phyloP scores from a whole-genome alignment of 331 rosid genomes.

The Phaseolus coccineus region DNA sequence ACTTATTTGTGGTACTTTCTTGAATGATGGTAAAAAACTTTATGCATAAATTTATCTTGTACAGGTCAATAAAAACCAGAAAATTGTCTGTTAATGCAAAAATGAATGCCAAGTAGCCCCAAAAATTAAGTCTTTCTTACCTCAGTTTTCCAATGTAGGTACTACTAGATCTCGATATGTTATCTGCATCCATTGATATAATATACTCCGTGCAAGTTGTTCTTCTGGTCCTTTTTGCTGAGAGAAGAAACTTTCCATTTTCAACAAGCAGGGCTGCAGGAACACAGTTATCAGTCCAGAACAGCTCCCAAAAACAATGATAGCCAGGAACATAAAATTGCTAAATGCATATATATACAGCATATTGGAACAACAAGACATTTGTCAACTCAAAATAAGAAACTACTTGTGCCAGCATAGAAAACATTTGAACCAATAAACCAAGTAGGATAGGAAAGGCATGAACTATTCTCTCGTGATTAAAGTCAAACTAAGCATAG shows the following conservation, averaged over 20 bases:
- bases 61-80: not conserved
- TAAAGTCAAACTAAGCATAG: not conserved
- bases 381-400: constrained; percentile 4
- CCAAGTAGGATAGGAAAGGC: not conserved
- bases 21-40: not conserved
- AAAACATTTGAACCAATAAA: constrained; percentile 22
- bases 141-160: constrained; percentile 92
- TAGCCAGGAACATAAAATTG: constrained; percentile 13
- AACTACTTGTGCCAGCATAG: constrained; percentile 31
- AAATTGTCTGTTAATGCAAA: not conserved
- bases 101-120: constrained; percentile 10
- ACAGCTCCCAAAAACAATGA: not conserved
- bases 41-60: constrained; percentile 11
- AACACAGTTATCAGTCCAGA: constrained; percentile 41
- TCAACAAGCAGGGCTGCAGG: constrained; percentile 84
- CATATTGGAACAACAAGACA: not conserved
- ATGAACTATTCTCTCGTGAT: constrained; percentile 1
- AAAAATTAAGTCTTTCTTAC: constrained; percentile 44
- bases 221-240: constrained; percentile 88
- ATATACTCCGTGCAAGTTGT: constrained; percentile 91
- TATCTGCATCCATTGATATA: constrained; percentile 87
- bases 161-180: constrained; percentile 84
- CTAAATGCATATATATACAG: not conserved
- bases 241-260: constrained; percentile 92
- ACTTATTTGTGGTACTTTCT: not conserved